phyloP scores from a whole-genome alignment of 768 basidiomycete genomes.

The Candolleomyces eurysporus region DNA sequence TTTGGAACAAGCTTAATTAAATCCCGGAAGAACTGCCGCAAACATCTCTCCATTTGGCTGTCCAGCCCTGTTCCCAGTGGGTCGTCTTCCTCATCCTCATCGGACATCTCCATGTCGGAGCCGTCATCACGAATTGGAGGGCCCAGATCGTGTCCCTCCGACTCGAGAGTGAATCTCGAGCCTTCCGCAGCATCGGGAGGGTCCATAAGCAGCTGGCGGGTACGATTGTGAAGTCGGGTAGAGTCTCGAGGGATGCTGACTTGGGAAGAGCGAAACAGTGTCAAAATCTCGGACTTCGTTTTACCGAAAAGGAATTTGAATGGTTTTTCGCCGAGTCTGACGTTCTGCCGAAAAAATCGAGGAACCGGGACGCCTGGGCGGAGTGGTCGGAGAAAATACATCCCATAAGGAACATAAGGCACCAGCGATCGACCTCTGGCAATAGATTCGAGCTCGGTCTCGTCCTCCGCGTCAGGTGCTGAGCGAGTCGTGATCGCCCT shows the following conservation, averaged over 20 bases:
- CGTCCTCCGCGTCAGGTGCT: neutral
- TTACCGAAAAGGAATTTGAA: neutral
- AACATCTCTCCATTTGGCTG: neutral
- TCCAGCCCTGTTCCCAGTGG: neutral
- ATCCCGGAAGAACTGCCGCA: neutral
- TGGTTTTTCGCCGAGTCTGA: neutral
- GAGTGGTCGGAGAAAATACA: neutral
- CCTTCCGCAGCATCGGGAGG: neutral
- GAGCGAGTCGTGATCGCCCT: neutral
- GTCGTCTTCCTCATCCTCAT: neutral
- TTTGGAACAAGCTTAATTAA: neutral
- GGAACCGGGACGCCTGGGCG: neutral
- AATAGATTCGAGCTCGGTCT: neutral
- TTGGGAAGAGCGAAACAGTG: neutral
- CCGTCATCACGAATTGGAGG: neutral
- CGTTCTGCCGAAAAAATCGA: too few relatives aligned
- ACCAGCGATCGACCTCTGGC: neutral
- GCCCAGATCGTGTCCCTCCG: neutral
- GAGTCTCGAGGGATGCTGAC: neutral
- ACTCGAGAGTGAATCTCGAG: neutral
- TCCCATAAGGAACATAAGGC: neutral
- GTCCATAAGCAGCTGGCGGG: neutral
- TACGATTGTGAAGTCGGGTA: neutral
- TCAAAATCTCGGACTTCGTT: neutral
- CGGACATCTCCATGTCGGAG: neutral